Base-by-base conservation (phyloP, 2,329 filamentous ascomycete species). In the Myriosclerotinia scirpicola region DNA sequence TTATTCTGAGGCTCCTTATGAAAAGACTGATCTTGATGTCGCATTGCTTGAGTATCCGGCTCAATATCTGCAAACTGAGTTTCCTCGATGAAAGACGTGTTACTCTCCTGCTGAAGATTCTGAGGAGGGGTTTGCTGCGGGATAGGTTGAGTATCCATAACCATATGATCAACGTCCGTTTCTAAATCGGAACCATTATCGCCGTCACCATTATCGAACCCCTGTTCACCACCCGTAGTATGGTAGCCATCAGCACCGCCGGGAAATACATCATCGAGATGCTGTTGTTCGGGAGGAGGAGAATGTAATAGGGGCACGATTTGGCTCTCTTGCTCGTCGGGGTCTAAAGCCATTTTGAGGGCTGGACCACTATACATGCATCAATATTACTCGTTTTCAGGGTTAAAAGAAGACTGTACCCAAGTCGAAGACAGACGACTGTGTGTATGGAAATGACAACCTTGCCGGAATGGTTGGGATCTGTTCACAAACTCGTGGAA, bases 301-400 rank as follows among this genome's bases (percentile, higher is more conserved):
- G 46, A 42, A 44, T 54, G 34, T 20, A 54, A n/a, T 11, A 52
- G 52, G 15, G 11, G 38, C 26, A 65, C n/a, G 46, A 69, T 40
- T 40, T 71, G 69, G 48, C 69, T 71, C 53, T 71, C 70, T 22
- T 64, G 62, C 52, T 67, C 66, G 3, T 44, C 59, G 17, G 20
- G 40, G 22, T 38, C 53, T 58, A 56, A 56, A 54, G 38, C 64
- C 64, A 65, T 65, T 14, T 17, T 9, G 22, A 61, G 14, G 14
- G 7, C 17, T 26, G 14, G 50, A 50, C 22, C 8, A 38, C 34
- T 26, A 38, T 12, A 40, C 20, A 26, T 36, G 4, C n/a, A 50
- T 61, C 3, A 50, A 26, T 6, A 26, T 20, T 26, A 11, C 1
- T 2, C 9, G 7, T 50, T 26, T 9, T 50, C n/a, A 7, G 30